A percentile compares a stretch with the other conserved stretches of the same genome.
These are phyloP conservation scores for Hyaloscypha hepaticicola DNA, from an alignment of 495 filamentous ascomycete genomes.

Conservation along the genomic window DNA sequence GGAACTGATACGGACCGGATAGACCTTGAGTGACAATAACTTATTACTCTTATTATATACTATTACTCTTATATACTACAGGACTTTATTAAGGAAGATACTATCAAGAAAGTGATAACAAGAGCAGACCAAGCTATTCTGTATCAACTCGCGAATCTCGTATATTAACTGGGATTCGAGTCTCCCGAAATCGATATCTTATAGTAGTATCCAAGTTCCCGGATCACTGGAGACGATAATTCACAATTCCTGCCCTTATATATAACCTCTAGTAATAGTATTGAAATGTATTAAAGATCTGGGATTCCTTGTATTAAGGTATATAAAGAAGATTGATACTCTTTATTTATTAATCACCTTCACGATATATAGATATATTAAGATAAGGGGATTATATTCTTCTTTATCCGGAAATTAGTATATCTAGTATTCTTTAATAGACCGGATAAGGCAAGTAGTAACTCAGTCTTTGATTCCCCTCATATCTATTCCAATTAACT, in stretches of 20 bases:
- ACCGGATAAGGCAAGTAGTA: neutral
- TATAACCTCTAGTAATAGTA: constrained; percentile 16
- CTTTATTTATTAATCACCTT: constrained; percentile 26
- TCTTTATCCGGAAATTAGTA: constrained; percentile 24
- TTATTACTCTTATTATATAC: constrained; percentile 34
- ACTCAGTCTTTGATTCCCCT: neutral
- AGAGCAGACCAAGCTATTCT: constrained; percentile 11
- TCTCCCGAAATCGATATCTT: constrained; percentile 16
- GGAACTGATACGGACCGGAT: neutral
- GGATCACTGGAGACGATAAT: constrained; percentile 6
- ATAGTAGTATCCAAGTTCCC: constrained; percentile 2
- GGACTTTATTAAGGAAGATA: constrained; percentile 7
- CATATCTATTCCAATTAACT: neutral
- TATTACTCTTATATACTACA: constrained; percentile 33
- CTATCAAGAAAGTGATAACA: neutral
- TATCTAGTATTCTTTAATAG: constrained; percentile 27
- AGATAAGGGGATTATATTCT: constrained; percentile 20
- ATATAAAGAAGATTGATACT: constrained; percentile 18
- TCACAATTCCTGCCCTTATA: constrained; percentile 9
- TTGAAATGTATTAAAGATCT: constrained; percentile 17
- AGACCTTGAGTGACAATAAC: constrained; percentile 31
- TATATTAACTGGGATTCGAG: constrained; percentile 18
- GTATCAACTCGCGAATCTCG: constrained; percentile 19
- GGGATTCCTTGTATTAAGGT: constrained; percentile 12
- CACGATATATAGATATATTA: constrained; percentile 15